phyloP scores from a whole-genome alignment of 2,329 filamentous ascomycete species.

The Cladophialophora carrionii region DNA sequence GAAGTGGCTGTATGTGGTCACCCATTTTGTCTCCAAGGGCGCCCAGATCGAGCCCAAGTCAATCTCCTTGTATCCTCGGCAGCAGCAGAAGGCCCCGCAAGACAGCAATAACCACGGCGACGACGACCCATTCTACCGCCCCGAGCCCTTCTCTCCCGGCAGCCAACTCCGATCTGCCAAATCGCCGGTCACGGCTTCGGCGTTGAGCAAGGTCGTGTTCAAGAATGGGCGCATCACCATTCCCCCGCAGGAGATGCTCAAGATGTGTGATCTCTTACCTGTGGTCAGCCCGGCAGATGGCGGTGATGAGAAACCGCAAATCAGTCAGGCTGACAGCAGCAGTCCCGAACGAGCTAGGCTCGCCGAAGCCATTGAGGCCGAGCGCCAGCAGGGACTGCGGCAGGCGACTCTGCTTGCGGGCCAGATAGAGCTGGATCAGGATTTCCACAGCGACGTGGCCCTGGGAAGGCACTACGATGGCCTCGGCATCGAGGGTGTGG shows the following conservation, averaged over 20 bases:
- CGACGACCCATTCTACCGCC: no score
- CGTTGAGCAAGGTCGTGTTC: slow-evolving; percentile 77
- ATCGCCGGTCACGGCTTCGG: slow-evolving; percentile 61
- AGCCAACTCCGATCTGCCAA: neutral
- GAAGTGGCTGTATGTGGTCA: slow-evolving; percentile 79
- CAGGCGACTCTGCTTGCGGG: slow-evolving; percentile 41
- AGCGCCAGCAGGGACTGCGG: slow-evolving; percentile 44
- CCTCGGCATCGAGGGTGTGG: slow-evolving; percentile 43
- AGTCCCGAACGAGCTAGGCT: slow-evolving; percentile 8
- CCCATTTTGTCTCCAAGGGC: slow-evolving; percentile 62
- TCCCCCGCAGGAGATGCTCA: slow-evolving; percentile 60
- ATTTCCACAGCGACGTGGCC: slow-evolving; percentile 42
- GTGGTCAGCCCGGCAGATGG: neutral
- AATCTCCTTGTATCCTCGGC: slow-evolving; percentile 21
- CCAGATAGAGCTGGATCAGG: slow-evolving; percentile 42
- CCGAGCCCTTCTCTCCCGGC: no score
- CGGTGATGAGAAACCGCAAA: neutral
- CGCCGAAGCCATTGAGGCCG: slow-evolving; percentile 12
- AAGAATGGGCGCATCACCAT: slow-evolving; percentile 82
- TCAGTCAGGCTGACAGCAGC: neutral
- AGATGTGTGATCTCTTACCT: slow-evolving; percentile 33
- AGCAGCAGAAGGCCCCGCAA: slow-evolving; percentile 5
- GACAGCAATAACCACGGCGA: no score
- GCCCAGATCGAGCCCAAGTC: slow-evolving; percentile 17
- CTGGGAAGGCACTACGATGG: slow-evolving; percentile 47